Evolutionary conservation across 2,329 filamentous ascomycete species (phyloP).

Genomic region (Fusarium verticillioides): DNA sequence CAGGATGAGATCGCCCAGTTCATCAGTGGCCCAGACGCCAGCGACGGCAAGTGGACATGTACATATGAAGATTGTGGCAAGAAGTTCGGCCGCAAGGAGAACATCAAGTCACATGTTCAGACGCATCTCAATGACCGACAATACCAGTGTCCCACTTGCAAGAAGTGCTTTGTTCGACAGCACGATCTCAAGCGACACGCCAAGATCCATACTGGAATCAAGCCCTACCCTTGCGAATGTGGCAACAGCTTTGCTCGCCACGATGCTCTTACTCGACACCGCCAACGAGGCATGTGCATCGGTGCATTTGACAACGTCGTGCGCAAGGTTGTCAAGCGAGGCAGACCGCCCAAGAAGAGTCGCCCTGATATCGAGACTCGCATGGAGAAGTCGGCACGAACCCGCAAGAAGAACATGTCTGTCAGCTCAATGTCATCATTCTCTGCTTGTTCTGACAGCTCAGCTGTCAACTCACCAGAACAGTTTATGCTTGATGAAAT

Average conservation of each 20-base stretch:
- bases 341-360: slow-evolving; percentile 68
- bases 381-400: slow-evolving; percentile 65
- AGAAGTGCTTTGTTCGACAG: slow-evolving; percentile 95
- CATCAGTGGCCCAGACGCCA: slow-evolving; percentile 77
- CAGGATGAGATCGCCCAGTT: slow-evolving; percentile 83
- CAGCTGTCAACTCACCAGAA: slow-evolving; percentile 63
- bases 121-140: slow-evolving; percentile 97
- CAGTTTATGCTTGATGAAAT: slow-evolving; percentile 62
- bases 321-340: slow-evolving; percentile 70
- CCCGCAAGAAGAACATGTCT: slow-evolving; percentile 66
- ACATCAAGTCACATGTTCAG: slow-evolving; percentile 98
- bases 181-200: slow-evolving; percentile 97
- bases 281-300: slow-evolving; percentile 95
- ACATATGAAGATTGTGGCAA: slow-evolving; percentile 84
- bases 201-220: slow-evolving; percentile 96
- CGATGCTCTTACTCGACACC: slow-evolving; percentile 92
- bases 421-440: slow-evolving; percentile 63
- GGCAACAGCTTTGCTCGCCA: slow-evolving; percentile 95
- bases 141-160: slow-evolving; percentile 91
- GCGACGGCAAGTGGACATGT: slow-evolving; percentile 84
- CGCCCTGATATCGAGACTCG: slow-evolving; percentile 67
- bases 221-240: slow-evolving; percentile 94
- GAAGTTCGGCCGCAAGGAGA: slow-evolving; percentile 95
- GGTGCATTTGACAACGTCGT: slow-evolving; percentile 87
- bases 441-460: slow-evolving; percentile 68